A percentile compares a stretch with the other conserved stretches of the same genome.
Conservation (phyloP, 1,284 basidiomycete genomes). For the Ceratobasidium theobromae region DNA sequence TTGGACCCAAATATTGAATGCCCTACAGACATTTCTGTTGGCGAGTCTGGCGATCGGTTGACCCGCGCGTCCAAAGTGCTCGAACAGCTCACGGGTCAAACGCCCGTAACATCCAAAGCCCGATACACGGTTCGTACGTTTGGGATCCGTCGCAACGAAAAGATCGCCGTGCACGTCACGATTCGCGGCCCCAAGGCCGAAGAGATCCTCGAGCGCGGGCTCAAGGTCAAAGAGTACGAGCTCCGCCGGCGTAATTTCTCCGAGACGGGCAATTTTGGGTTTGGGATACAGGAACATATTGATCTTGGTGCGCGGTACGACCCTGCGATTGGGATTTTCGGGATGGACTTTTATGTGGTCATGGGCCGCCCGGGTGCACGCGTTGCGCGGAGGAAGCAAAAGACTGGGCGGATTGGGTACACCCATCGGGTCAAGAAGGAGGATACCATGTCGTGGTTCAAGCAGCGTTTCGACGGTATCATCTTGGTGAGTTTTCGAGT, state of each 20-base stretch:
- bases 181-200: slow-evolving; percentile 99
- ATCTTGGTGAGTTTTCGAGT: slow-evolving; percentile 74
- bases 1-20: not conserved
- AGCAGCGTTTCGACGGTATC: slow-evolving; percentile 97
- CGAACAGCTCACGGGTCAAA: slow-evolving; percentile 99
- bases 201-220: slow-evolving; percentile 98
- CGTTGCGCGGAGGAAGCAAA: slow-evolving; percentile 90
- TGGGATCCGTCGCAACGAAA: slow-evolving; percentile 99
- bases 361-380: slow-evolving; percentile 97
- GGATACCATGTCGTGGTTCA: slow-evolving; percentile 97
- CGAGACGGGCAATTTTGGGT: slow-evolving; percentile 97
- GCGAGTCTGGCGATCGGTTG: slow-evolving; percentile 98
- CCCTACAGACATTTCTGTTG: slow-evolving; percentile 92
- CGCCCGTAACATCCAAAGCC: slow-evolving; percentile 98
- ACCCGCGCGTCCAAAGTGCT: slow-evolving; percentile 99
- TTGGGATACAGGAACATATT: slow-evolving; percentile 98
- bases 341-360: slow-evolving; percentile 97
- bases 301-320: slow-evolving; percentile 98
- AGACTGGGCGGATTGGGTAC: slow-evolving; percentile 84
- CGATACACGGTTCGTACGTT: slow-evolving; percentile 99
- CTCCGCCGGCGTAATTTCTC: slow-evolving; percentile 92
- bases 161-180: slow-evolving; percentile 99
- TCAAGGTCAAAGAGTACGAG: slow-evolving; percentile 99
- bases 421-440: slow-evolving; percentile 88
- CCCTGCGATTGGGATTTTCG: slow-evolving; percentile 95